Percentiles rank a stretch among this genome's conserved stretches.
Evolutionary conservation across 257 asterid species (phyloP).

Genomic region (Petunia secreta): DNA sequence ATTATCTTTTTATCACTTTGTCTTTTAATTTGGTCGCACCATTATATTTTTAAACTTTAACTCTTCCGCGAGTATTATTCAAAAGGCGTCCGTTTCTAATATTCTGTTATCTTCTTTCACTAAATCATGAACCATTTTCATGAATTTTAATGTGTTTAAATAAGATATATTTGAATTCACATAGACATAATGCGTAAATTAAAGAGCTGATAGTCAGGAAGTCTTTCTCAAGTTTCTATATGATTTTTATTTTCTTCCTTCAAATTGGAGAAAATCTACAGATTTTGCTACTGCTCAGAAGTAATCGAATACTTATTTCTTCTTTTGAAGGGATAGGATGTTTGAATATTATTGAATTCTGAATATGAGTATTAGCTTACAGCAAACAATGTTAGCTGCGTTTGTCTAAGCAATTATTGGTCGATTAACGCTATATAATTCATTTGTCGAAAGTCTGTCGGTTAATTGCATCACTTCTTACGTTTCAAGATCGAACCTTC

Average conservation of each 20-base stretch:
- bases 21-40: no score
- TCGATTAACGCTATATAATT: not conserved
- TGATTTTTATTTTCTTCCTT: not conserved
- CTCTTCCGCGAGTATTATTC: no score
- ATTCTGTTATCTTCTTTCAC: not conserved
- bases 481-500: not conserved
- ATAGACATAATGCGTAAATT: not conserved
- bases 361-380: not conserved
- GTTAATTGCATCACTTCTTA: not conserved
- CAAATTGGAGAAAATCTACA: not conserved
- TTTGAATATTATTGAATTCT: no score
- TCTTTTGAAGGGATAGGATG: not conserved
- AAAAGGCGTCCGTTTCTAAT: no score
- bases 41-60: no score
- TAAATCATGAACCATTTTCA: not conserved
- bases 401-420: not conserved
- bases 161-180: not conserved
- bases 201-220: not conserved
- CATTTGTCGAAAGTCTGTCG: not conserved
- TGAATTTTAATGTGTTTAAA: not conserved
- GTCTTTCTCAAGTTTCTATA: not conserved
- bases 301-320: not conserved
- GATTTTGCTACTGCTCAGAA: conserved; percentile 7
- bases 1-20: no score
- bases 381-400: not conserved